phyloP scores from a whole-genome alignment of 2,329 filamentous ascomycete genomes.

The Fusarium anguioides region DNA sequence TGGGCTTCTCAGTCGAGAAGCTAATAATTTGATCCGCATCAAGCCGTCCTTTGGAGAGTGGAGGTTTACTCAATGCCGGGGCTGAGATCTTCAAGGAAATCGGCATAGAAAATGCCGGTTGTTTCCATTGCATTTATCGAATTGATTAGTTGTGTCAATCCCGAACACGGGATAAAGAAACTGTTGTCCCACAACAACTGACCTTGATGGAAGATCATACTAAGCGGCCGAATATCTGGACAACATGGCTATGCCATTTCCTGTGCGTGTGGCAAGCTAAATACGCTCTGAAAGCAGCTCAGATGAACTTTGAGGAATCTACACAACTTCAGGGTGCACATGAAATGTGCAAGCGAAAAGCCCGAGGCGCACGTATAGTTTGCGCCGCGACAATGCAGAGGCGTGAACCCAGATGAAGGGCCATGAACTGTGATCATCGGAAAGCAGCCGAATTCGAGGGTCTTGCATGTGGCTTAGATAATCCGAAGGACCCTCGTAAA shows the following conservation, averaged over 20 bases:
- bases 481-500: conserved; percentile 1
- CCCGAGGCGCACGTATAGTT: conserved; percentile 5
- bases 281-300: not conserved
- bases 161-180: not conserved
- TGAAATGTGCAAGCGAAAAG: not conserved
- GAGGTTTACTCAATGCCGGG: not conserved
- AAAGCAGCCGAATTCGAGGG: conserved; percentile 18
- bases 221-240: not conserved
- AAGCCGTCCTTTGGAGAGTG: not conserved
- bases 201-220: not conserved
- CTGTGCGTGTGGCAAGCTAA: not conserved
- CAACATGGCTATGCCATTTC: no score
- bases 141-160: not conserved
- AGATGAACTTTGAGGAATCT: not conserved
- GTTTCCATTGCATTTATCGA: not conserved
- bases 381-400: conserved; percentile 7
- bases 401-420: not conserved
- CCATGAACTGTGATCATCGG: not conserved
- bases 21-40: not conserved
- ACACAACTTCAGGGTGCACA: not conserved
- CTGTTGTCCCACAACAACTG: not conserved
- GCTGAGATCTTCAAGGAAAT: conserved; percentile 1
- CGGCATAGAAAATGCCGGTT: not conserved
- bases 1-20: conserved; percentile 5
- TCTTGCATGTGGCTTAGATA: not conserved